Base-by-base conservation (phyloP, 306 rosid species). In the Coriaria nepalensis region DNA sequence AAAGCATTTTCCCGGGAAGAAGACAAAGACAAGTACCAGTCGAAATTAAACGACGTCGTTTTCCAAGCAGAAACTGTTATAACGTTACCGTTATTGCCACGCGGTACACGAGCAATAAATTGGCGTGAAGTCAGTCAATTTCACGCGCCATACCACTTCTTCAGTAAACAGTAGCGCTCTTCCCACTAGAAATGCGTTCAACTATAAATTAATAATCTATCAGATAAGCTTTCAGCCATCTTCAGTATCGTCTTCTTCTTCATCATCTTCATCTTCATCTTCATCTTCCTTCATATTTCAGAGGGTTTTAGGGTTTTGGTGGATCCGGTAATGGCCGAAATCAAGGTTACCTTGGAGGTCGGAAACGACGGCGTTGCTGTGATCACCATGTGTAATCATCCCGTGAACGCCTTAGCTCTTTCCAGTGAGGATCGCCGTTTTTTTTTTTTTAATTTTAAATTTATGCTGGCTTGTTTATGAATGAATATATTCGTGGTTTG, bases 331-430 rank as follows among this genome's bases (percentile, higher is more conserved):
- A 92, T 85, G 96, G 79, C 81, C 43, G 43, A 64, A 29, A 60
- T 65, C 9, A 75, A 67, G 57, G 85, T 90, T 58, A 92, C 78
- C 72, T 41, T 85, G 71, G 87, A 85, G 61, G 81, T 92, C 49
- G 98, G 96, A 49, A 52, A 37, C 69, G 96, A 92, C 56, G 96
- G 87, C 75, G 96, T 92, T 57, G 98, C 94, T 6, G 60, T 92
- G 13, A 79, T 92, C 65, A 68, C 96, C 50, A 71, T 92, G 55
- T 71, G 64, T 43, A 85, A 92, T 50, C 98, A 94, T 49, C 98
- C 98, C 0, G 98, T 85, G 0, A 85, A 92, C 75, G 98, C 95
- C 56, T 57, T 90, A 52, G 98, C 94, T 33, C 33, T 80, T 56
- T 69, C 79, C 15, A 60, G 94, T 90, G 34, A 57, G 81, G 47